Percentiles rank a stretch among this genome's conserved stretches.
These are phyloP conservation scores for Mycena citricolor DNA, from an alignment of 1,284 basidiomycete genomes.

Conservation along the genomic window DNA sequence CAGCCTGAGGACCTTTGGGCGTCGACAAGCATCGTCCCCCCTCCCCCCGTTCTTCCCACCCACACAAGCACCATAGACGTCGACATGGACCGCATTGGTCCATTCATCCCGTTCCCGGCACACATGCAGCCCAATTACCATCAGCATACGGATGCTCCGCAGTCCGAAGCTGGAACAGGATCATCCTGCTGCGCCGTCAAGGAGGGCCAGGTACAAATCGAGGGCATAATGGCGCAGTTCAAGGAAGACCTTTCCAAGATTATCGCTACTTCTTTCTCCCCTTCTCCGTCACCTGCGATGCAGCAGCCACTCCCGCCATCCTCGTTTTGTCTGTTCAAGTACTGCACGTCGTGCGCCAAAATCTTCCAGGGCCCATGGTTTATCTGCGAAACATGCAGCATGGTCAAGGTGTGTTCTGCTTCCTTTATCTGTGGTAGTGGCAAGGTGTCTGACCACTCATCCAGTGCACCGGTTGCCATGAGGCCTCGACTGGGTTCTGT, in stretches of 20 bases:
- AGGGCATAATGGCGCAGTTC: conserved; percentile 56
- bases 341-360: conserved; percentile 43
- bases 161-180: conserved; percentile 17
- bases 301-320: conserved; percentile 11
- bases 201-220: conserved; percentile 54
- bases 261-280: conserved; percentile 35
- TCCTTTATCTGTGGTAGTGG: neutral
- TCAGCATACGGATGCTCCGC: conserved; percentile 21
- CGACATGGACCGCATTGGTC: no score
- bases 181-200: conserved; percentile 51
- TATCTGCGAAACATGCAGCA: conserved; percentile 42
- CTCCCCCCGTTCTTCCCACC: conserved; percentile 39
- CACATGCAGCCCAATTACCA: conserved; percentile 24
- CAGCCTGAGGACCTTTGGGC: no score
- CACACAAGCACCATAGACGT: no score
- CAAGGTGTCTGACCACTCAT: no score
- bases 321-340: conserved; percentile 26
- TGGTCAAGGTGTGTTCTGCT: conserved; percentile 31
- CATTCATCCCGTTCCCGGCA: conserved; percentile 13
- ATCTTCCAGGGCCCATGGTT: conserved; percentile 39
- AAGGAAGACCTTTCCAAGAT: conserved; percentile 56
- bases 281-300: no score
- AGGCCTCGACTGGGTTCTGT: conserved; percentile 27
- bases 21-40: no score
- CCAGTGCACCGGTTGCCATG: conserved; percentile 35